A percentile compares a stretch with the other conserved stretches of the same genome.
Conservation (phyloP, 176 grass and related monocot species). For the Triticum aestivum region DNA sequence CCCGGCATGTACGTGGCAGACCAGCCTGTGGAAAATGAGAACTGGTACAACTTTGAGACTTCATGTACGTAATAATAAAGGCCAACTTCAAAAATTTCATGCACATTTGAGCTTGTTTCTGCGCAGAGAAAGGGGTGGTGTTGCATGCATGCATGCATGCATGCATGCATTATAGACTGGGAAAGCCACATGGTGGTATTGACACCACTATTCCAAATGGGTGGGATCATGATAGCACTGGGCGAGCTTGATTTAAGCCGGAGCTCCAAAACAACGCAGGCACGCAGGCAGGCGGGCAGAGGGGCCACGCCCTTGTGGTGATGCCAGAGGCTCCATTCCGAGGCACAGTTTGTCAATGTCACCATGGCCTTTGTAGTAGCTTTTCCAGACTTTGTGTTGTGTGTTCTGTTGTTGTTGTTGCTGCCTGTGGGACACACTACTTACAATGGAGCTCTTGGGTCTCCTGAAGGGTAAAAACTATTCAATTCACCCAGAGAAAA, state of each 20-base stretch:
- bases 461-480: neutral
- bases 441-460: slow-evolving; percentile 13
- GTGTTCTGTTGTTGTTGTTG: slow-evolving; percentile 27
- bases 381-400: slow-evolving; percentile 49
- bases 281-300: neutral
- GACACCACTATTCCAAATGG: slow-evolving; percentile 23
- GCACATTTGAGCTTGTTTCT: neutral
- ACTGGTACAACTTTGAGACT: too few species aligned
- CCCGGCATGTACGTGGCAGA: neutral
- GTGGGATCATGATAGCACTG: slow-evolving; percentile 41
- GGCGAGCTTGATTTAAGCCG: slow-evolving; percentile 32
- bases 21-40: neutral
- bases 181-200: slow-evolving; percentile 33
- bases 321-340: slow-evolving; percentile 48
- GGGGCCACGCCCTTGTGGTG: slow-evolving; percentile 23
- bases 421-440: neutral
- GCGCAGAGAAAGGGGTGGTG: neutral
- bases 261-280: slow-evolving; percentile 31
- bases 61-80: too few species aligned
- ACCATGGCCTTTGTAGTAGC: slow-evolving; percentile 39
- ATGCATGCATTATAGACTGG: neutral
- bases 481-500: neutral
- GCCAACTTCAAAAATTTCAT: too few species aligned
- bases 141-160: too few species aligned
- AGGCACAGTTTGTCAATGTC: slow-evolving; percentile 56